A percentile compares a stretch with the other conserved stretches of the same genome.
Conservation (phyloP, 2,329 filamentous ascomycete species). For the Fusarium sp. region DNA sequence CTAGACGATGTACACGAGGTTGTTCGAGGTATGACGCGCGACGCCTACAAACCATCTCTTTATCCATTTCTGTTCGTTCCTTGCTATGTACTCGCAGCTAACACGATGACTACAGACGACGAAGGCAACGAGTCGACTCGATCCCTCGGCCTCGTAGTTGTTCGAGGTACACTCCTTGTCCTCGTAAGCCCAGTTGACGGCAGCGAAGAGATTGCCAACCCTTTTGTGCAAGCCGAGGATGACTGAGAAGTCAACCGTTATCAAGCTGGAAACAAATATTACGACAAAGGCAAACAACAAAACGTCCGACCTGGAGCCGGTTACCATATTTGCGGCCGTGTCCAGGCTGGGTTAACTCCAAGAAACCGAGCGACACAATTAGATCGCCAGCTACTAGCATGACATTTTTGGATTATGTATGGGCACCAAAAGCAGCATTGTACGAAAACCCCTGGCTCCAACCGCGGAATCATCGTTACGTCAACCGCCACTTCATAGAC, state of each 20-base stretch:
- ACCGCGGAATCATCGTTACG: conserved; percentile 7
- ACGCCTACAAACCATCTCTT: not conserved
- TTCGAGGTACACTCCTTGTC: conserved; percentile 90
- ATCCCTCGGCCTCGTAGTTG: conserved; percentile 86
- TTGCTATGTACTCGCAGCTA: not conserved
- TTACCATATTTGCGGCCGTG: not conserved
- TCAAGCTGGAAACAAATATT: conserved; percentile 21
- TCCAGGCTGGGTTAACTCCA: conserved; percentile 10
- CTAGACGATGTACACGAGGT: conserved; percentile 93
- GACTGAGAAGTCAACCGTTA: conserved; percentile 53
- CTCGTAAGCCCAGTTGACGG: conserved; percentile 93
- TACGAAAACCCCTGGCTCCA: conserved; percentile 3
- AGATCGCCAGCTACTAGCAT: conserved; percentile 19
- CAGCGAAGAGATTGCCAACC: conserved; percentile 95
- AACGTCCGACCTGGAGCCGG: not conserved
- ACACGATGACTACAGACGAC: conserved; percentile 73
- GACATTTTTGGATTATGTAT: conserved; percentile 16
- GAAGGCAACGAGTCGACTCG: conserved; percentile 88
- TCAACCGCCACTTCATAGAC: conserved; percentile 7
- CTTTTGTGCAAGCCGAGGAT: conserved; percentile 82
- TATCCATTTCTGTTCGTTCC: not conserved
- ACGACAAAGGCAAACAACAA: conserved; percentile 8
- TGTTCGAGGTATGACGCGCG: conserved; percentile 75
- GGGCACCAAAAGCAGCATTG: not conserved
- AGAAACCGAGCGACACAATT: conserved; percentile 14